These are phyloP conservation scores for Cyclotella distinguenda DNA, from an alignment of 108 stramenopile genomes.

Conservation along the genomic window DNA sequence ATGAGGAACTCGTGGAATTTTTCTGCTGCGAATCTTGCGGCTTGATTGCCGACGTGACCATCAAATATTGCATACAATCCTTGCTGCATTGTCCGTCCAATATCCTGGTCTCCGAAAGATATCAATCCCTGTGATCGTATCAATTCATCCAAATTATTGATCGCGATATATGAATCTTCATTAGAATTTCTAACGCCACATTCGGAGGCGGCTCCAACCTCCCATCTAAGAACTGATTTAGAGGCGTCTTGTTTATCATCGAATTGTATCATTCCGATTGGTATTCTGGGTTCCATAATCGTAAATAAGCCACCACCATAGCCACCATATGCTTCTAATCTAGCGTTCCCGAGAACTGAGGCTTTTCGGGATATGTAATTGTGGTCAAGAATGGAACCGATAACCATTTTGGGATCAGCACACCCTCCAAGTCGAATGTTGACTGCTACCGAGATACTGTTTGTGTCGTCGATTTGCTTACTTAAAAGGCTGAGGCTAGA, in stretches of 20 bases:
- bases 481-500: slow-evolving; percentile 38
- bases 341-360: slow-evolving; percentile 41
- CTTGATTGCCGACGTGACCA: slow-evolving; percentile 82
- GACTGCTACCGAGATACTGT: slow-evolving; percentile 1
- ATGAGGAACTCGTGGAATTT: slow-evolving; percentile 42
- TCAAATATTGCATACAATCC: slow-evolving; percentile 83
- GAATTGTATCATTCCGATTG: neutral
- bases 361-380: slow-evolving; percentile 59
- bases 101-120: slow-evolving; percentile 24
- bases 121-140: slow-evolving; percentile 32
- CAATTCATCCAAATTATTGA: slow-evolving; percentile 53
- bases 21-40: slow-evolving; percentile 50
- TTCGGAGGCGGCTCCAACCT: slow-evolving; percentile 78
- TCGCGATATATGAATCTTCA: slow-evolving; percentile 73
- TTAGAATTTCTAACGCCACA: slow-evolving; percentile 72
- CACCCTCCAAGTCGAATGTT: slow-evolving; percentile 68
- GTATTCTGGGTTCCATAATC: too few species aligned
- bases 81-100: slow-evolving; percentile 34
- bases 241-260: too few species aligned
- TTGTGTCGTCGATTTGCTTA: slow-evolving; percentile 23
- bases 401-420: slow-evolving; percentile 65
- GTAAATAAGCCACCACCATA: slow-evolving; percentile 38
- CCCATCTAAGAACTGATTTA: slow-evolving; percentile 49
- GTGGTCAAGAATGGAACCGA: slow-evolving; percentile 64
- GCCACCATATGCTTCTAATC: slow-evolving; percentile 38